A percentile compares a stretch with the other conserved stretches of the same genome.
These are phyloP conservation scores for Fomitopsis pulvina DNA, from an alignment of 768 basidiomycete species.

Conservation along the genomic window DNA sequence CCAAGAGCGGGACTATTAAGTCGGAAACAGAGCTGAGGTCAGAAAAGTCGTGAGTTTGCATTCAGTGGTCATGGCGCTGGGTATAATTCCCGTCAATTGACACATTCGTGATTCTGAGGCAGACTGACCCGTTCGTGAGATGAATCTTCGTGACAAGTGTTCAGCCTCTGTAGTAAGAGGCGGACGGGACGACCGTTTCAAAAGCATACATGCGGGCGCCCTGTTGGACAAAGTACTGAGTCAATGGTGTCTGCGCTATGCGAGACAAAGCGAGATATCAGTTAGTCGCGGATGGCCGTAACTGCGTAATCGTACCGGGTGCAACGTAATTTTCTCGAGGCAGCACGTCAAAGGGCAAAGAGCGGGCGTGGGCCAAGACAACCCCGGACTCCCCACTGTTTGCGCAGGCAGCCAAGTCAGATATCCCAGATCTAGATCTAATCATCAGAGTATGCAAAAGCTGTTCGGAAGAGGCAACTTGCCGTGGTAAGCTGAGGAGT, in stretches of 20 bases:
- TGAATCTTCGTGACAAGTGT: not conserved
- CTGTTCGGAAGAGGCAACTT: conserved; percentile 27
- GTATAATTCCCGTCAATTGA: no score
- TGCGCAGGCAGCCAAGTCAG: conserved; percentile 44
- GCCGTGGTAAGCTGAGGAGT: conserved; percentile 71
- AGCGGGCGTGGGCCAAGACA: conserved; percentile 64
- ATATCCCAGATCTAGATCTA: conserved; percentile 23
- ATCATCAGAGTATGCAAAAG: conserved; percentile 3
- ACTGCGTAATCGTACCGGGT: no score
- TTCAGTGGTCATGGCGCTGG: no score
- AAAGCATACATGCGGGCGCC: conserved; percentile 52
- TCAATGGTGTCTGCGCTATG: conserved; percentile 44
- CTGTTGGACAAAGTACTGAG: conserved; percentile 51
- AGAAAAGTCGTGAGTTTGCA: no score
- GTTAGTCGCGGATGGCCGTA: no score
- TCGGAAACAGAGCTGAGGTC: no score
- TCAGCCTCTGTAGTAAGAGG: not conserved
- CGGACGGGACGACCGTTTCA: conserved; percentile 24
- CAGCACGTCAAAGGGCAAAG: conserved; percentile 74
- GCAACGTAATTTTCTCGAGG: conserved; percentile 69
- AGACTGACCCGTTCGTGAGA: not conserved
- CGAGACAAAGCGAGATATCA: conserved; percentile 4
- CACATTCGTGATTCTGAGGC: no score
- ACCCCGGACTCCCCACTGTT: conserved; percentile 50
- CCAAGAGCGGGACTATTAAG: no score